These are phyloP conservation scores for Candida railenensis DNA, from an alignment of 805 yeast genomes.

Conservation along the genomic window DNA sequence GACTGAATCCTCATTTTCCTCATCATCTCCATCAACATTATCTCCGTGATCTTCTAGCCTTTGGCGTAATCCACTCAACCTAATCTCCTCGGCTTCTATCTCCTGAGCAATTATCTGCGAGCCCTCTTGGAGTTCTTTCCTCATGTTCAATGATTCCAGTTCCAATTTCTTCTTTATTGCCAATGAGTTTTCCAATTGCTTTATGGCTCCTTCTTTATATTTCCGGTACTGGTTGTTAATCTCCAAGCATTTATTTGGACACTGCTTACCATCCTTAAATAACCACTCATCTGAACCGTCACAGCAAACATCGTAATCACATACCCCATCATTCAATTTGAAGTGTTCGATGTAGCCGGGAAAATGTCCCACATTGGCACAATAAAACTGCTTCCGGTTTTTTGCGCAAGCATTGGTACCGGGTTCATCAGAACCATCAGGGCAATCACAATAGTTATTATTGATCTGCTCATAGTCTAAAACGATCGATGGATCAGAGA, in stretches of 20 bases:
- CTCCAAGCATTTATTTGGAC: slow-evolving; percentile 56
- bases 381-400: slow-evolving; percentile 52
- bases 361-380: slow-evolving; percentile 71
- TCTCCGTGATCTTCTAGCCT: slow-evolving; percentile 3
- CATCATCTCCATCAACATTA: slow-evolving; percentile 6
- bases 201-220: slow-evolving; percentile 5
- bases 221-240: slow-evolving; percentile 40
- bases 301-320: slow-evolving; percentile 88
- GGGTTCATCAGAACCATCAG: slow-evolving; percentile 97
- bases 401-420: slow-evolving; percentile 81
- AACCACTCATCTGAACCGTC: slow-evolving; percentile 85
- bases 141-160: slow-evolving; percentile 15
- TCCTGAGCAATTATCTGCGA: slow-evolving; percentile 17
- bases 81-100: slow-evolving; percentile 10
- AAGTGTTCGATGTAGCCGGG: slow-evolving; percentile 62
- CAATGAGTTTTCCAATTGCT: slow-evolving; percentile 17
- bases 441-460: slow-evolving; percentile 93
- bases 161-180: slow-evolving; percentile 13
- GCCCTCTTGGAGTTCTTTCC: slow-evolving; percentile 18
- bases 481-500: slow-evolving; percentile 62
- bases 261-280: slow-evolving; percentile 31
- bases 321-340: slow-evolving; percentile 83
- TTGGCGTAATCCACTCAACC: slow-evolving; percentile 3
- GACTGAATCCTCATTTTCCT: slow-evolving; percentile 3
- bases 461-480: slow-evolving; percentile 66